Base-by-base conservation (phyloP, 169 alveolate genomes). In the Plasmodium malariae region DNA sequence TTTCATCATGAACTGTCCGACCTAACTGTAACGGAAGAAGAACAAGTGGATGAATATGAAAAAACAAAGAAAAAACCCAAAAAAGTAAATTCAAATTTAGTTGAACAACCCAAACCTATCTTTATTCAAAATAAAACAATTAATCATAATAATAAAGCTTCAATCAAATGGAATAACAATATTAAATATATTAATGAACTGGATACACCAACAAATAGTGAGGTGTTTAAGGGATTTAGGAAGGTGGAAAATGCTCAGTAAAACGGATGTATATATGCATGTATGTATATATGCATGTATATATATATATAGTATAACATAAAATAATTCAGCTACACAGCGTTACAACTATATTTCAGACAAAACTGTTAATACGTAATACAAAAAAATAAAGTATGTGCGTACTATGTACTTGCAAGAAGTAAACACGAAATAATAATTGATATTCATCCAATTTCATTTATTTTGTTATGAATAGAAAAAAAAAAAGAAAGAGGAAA, bases 1-100 rank as follows among this genome's bases (percentile, higher is more conserved):
- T 86, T 86, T 36, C 92, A 70, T 9, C 92, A 86, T 43, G 69
- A 86, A 12, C 43, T 86, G 34, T 86, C 92, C 24, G 92, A 86
- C 59, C 54, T 86, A 4, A 86, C 92, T 40, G 76, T 70, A 43
- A 86, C 92, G 3, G 92, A 86, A 73, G 92, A 86, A 72, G 92
- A 86, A 55, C 11, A 59, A 14, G 3, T 69, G 3, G 92, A 86
- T 17, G 85, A 72, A 43, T 86, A 86, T 55, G 87, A 86, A 86
- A 86, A 70, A 71, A 57, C 87, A 32, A 86, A 86, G 32, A 80
- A 80, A 48, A 80, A 80, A 67, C 80, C 48, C 24, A 63, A 67
- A 63, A 80, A 80, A 60, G 49, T 67, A 80, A 80, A 67, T 51
- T 19, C 71, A 3, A 80, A 59, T 45, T 40, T 67, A 60, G 49